These are phyloP conservation scores for Trichoderma aggressivum DNA, from an alignment of 2,329 filamentous ascomycete genomes.

Conservation along the genomic window DNA sequence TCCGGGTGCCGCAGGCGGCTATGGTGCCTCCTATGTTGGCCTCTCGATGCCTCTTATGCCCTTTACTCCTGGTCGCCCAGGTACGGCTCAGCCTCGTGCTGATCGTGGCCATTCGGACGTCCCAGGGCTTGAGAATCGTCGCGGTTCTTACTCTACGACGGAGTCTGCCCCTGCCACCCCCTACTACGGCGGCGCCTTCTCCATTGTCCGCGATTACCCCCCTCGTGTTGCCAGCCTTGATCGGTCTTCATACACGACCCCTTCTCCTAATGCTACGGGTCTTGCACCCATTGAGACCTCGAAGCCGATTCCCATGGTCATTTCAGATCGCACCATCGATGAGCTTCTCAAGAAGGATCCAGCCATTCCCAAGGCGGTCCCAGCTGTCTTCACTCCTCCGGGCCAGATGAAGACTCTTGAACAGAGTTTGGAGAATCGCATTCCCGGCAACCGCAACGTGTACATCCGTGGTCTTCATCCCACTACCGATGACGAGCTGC, in stretches of 20 bases:
- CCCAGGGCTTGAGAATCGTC: slow-evolving; percentile 61
- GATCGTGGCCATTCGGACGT: slow-evolving; percentile 52
- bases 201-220: slow-evolving; percentile 58
- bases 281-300: slow-evolving; percentile 38
- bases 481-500: slow-evolving; percentile 87
- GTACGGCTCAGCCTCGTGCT: slow-evolving; percentile 43
- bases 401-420: slow-evolving; percentile 87
- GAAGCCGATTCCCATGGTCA: slow-evolving; percentile 41
- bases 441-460: slow-evolving; percentile 88
- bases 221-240: slow-evolving; percentile 58
- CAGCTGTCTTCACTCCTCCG: slow-evolving; percentile 79
- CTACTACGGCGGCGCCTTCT: slow-evolving; percentile 56
- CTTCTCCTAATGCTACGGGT: slow-evolving; percentile 60
- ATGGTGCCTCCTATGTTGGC: slow-evolving; percentile 37
- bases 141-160: slow-evolving; percentile 65
- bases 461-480: slow-evolving; percentile 96
- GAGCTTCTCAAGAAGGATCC: slow-evolving; percentile 72
- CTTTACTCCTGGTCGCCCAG: slow-evolving; percentile 51
- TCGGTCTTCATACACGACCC: slow-evolving; percentile 63
- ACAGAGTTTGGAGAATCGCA: slow-evolving; percentile 90
- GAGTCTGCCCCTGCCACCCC: slow-evolving; percentile 65
- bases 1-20: slow-evolving; percentile 32
- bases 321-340: slow-evolving; percentile 54
- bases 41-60: slow-evolving; percentile 43
- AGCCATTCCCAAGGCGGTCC: slow-evolving; percentile 80